Conservation (phyloP, 2,329 filamentous ascomycete genomes). For the Penicillium fuscoglaucum region DNA sequence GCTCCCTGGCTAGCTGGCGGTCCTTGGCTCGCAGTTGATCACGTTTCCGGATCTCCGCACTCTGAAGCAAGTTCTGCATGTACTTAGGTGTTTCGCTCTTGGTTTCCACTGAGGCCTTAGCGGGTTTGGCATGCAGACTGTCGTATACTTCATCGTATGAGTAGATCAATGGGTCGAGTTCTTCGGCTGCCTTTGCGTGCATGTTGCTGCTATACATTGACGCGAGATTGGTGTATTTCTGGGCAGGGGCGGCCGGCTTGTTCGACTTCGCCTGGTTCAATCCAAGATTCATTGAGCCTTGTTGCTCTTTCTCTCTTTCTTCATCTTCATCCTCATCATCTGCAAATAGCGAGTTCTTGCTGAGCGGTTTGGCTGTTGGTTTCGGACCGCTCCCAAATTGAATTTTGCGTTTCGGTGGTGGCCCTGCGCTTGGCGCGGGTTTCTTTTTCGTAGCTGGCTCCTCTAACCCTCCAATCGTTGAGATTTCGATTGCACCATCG, state of each 20-base stretch:
- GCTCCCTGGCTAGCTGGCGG: slow-evolving; percentile 60
- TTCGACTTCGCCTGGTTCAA: slow-evolving; percentile 26
- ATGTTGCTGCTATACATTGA: slow-evolving; percentile 48
- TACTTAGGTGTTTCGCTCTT: slow-evolving; percentile 54
- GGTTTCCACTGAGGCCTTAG: slow-evolving; percentile 23
- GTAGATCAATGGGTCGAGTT: slow-evolving; percentile 50
- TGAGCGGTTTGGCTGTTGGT: slow-evolving; percentile 34
- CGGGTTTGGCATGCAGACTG: slow-evolving; percentile 45
- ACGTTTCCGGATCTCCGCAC: slow-evolving; percentile 62
- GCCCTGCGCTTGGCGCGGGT: slow-evolving; percentile 17
- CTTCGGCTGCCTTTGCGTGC: slow-evolving; percentile 46
- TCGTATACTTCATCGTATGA: slow-evolving; percentile 54
- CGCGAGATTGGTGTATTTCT: slow-evolving; percentile 48
- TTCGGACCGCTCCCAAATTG: slow-evolving; percentile 29
- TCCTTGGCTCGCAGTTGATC: slow-evolving; percentile 63
- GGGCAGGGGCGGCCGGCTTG: slow-evolving; percentile 15
- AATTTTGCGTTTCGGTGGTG: slow-evolving; percentile 38
- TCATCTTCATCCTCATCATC: slow-evolving; percentile 38
- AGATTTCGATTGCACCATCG: slow-evolving; percentile 35
- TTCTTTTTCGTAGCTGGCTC: slow-evolving; percentile 22
- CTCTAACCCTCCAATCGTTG: slow-evolving; percentile 41
- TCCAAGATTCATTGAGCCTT: slow-evolving; percentile 24
- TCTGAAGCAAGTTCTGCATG: slow-evolving; percentile 60
- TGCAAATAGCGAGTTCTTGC: slow-evolving; percentile 40
- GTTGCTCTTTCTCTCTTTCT: slow-evolving; percentile 17